phyloP scores from a whole-genome alignment of 495 filamentous ascomycete genomes.

The Stereocaulon alpinum region DNA sequence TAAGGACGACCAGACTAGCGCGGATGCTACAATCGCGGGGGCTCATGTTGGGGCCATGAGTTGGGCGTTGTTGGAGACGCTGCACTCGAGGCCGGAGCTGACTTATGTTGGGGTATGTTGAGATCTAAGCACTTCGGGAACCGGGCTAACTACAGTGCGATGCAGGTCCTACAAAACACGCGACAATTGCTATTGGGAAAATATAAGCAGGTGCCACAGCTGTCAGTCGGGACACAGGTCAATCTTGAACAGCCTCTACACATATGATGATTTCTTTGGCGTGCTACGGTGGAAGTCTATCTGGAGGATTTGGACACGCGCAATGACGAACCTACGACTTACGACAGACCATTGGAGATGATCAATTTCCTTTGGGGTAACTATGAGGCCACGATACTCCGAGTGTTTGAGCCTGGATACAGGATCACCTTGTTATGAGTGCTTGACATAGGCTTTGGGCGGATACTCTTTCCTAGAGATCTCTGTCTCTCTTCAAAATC shows the following conservation, averaged over 20 bases:
- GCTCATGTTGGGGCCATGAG: slow-evolving; percentile 43
- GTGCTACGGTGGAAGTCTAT: background rate
- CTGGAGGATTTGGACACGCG: too few species aligned
- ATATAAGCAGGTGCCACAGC: slow-evolving; percentile 45
- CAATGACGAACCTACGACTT: too few species aligned
- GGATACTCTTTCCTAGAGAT: too few species aligned
- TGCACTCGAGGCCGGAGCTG: slow-evolving; percentile 39
- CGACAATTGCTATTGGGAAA: slow-evolving; percentile 34
- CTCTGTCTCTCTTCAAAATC: too few species aligned
- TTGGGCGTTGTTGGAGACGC: slow-evolving; percentile 45
- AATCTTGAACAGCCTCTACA: slow-evolving; percentile 31
- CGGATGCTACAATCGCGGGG: slow-evolving; percentile 45
- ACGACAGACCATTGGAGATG: too few species aligned
- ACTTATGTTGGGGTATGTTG: slow-evolving; percentile 41
- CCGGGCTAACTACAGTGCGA: background rate
- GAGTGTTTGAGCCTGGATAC: too few species aligned
- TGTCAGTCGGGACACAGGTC: slow-evolving; percentile 38
- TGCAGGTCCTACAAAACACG: slow-evolving; percentile 40
- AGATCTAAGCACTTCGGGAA: background rate
- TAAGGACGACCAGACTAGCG: slow-evolving; percentile 48
- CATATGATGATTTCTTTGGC: background rate
- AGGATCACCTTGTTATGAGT: too few species aligned
- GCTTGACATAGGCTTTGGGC: too few species aligned
- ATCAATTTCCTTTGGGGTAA: too few species aligned
- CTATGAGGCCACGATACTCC: too few species aligned